Evolutionary conservation across 2,329 filamentous ascomycete species (phyloP).

Genomic region (Chrysosporium keratinophilum): DNA sequence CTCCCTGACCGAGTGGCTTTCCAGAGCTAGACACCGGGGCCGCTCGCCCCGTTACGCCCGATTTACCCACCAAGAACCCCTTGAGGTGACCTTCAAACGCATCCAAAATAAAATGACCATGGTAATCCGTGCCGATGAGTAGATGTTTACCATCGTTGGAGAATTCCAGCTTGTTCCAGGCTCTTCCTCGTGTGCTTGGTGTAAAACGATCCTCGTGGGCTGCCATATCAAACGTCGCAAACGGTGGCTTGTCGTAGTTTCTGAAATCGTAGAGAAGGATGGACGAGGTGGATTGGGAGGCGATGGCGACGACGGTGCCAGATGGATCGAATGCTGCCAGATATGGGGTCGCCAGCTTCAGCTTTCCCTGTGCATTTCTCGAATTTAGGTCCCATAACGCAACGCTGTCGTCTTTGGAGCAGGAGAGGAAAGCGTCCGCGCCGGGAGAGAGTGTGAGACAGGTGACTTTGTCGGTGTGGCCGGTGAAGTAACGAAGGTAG

Average conservation of each 20-base stretch:
- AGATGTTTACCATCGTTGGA: slow-evolving; percentile 89
- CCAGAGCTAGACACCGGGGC: slow-evolving; percentile 44
- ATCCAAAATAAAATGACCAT: slow-evolving; percentile 85
- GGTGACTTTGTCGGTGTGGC: slow-evolving; percentile 77
- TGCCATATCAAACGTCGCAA: slow-evolving; percentile 70
- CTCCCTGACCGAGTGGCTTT: slow-evolving; percentile 50
- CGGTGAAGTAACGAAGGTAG: slow-evolving; percentile 92
- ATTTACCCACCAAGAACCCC: slow-evolving; percentile 53
- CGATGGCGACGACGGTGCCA: slow-evolving; percentile 82
- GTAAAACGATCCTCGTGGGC: slow-evolving; percentile 46
- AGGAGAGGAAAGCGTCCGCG: slow-evolving; percentile 83
- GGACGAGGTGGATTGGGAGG: slow-evolving; percentile 65
- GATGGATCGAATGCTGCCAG: slow-evolving; percentile 87
- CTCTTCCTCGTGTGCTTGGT: slow-evolving; percentile 38
- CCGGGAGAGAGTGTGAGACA: slow-evolving; percentile 74
- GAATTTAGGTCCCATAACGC: slow-evolving; percentile 81
- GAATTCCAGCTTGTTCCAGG: slow-evolving; percentile 87
- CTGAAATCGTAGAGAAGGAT: slow-evolving; percentile 86
- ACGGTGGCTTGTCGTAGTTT: slow-evolving; percentile 86
- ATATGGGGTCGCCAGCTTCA: slow-evolving; percentile 70
- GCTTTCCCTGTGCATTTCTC: slow-evolving; percentile 65
- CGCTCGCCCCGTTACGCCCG: slow-evolving; percentile 40
- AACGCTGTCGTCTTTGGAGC: slow-evolving; percentile 80
- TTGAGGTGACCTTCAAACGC: slow-evolving; percentile 75
- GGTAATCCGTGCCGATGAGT: slow-evolving; percentile 70